These are phyloP conservation scores for Aspergillus pseudonomiae DNA, from an alignment of 2,329 filamentous ascomycete genomes.

Conservation along the genomic window DNA sequence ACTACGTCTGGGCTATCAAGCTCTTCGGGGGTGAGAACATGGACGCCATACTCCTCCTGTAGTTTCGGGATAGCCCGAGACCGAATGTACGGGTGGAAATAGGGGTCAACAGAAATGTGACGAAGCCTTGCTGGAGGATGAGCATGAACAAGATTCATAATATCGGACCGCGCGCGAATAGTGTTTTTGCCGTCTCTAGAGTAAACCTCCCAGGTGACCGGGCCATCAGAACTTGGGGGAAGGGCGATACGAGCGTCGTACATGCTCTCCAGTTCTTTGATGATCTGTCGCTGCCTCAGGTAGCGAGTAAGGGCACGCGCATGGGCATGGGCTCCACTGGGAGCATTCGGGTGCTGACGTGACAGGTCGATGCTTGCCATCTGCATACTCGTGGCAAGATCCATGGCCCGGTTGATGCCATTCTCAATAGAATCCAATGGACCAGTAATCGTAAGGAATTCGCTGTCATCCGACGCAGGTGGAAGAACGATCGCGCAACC, in stretches of 20 bases:
- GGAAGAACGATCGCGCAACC: slow-evolving; percentile 87
- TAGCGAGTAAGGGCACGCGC: slow-evolving; percentile 87
- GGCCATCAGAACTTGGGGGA: slow-evolving; percentile 66
- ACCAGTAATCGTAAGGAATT: slow-evolving; percentile 83
- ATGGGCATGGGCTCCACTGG: slow-evolving; percentile 73
- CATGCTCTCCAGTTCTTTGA: slow-evolving; percentile 76
- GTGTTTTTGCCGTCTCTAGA: slow-evolving; percentile 81
- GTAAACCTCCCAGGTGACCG: slow-evolving; percentile 84
- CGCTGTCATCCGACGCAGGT: slow-evolving; percentile 73
- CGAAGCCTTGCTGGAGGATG: slow-evolving; percentile 50
- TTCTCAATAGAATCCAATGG: slow-evolving; percentile 71
- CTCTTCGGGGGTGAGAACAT: slow-evolving; percentile 52
- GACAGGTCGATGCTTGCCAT: slow-evolving; percentile 81
- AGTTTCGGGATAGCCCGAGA: slow-evolving; percentile 43
- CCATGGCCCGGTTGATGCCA: slow-evolving; percentile 82
- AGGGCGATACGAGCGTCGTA: slow-evolving; percentile 89
- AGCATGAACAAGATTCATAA: slow-evolving; percentile 52
- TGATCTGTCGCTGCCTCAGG: slow-evolving; percentile 76
- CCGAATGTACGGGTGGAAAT: slow-evolving; percentile 52
- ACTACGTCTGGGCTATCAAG: slow-evolving; percentile 48
- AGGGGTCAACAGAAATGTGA: slow-evolving; percentile 51
- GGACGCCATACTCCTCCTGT: slow-evolving; percentile 49
- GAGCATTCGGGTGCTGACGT: slow-evolving; percentile 74
- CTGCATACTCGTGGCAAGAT: slow-evolving; percentile 84
- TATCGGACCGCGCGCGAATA: slow-evolving; percentile 53